Conservation (phyloP, 1,284 basidiomycete species). For the Pholiota adiposa region DNA sequence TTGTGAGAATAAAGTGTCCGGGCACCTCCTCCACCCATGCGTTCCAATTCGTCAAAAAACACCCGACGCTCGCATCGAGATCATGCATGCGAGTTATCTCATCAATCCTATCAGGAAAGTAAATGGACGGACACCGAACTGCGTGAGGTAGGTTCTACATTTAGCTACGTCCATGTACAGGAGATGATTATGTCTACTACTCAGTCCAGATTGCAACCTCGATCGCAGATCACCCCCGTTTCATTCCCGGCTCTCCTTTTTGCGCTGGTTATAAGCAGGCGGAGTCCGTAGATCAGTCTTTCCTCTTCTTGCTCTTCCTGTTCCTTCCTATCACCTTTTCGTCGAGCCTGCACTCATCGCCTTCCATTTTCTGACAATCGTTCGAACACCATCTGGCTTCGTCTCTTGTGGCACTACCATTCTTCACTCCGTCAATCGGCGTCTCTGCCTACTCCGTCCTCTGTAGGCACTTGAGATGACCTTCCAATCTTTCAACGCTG, state of each 20-base stretch:
- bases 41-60: not conserved
- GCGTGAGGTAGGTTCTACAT: conserved; percentile 1
- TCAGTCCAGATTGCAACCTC: not conserved
- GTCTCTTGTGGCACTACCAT: not conserved
- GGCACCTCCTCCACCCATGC: not conserved
- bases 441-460: not conserved
- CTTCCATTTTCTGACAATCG: not conserved
- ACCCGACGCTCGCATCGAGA: not conserved
- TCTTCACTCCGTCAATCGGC: not conserved
- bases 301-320: not conserved
- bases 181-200: not conserved
- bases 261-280: not conserved
- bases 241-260: not conserved
- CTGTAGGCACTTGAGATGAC: not conserved
- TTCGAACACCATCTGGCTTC: not conserved
- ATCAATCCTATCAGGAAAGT: not conserved
- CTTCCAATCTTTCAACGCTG: not conserved
- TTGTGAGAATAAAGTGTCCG: not conserved
- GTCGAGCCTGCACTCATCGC: not conserved
- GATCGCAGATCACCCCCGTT: not conserved
- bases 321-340: not conserved
- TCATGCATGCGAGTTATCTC: not conserved
- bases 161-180: not conserved
- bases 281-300: not conserved
- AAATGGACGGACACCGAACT: not conserved